phyloP scores from a whole-genome alignment of 306 rosid species.

The Crataegus laevigata region DNA sequence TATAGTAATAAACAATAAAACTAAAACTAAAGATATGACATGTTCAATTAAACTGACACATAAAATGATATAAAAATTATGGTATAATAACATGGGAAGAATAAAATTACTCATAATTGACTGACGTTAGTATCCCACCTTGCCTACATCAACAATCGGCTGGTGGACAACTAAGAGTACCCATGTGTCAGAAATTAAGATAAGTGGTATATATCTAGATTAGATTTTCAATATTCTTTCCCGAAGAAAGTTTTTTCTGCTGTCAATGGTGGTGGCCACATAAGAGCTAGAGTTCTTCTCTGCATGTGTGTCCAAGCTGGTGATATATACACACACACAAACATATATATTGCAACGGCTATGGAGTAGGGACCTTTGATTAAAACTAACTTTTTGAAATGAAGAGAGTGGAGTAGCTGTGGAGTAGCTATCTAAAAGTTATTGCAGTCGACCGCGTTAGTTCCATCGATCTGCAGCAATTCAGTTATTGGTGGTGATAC shows the following conservation, averaged over 20 bases:
- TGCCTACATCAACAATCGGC: no score
- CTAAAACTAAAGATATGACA: no score
- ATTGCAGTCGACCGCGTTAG: background rate
- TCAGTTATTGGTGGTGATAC: background rate
- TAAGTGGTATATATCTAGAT: background rate
- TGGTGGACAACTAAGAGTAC: background rate
- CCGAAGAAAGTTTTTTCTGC: background rate
- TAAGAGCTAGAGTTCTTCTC: background rate
- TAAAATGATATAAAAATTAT: no score
- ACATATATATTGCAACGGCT: background rate
- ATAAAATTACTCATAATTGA: no score
- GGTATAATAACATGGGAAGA: no score
- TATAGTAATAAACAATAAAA: no score
- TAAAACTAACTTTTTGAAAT: background rate
- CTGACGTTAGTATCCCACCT: no score
- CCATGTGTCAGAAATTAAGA: background rate
- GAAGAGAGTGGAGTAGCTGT: background rate
- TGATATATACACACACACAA: no score
- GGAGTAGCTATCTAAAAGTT: background rate
- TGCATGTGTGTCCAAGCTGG: background rate
- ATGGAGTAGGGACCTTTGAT: background rate
- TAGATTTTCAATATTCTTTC: background rate
- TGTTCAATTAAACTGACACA: no score
- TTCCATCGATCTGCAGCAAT: background rate
- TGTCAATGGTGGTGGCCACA: background rate